Evolutionary conservation across 2,329 filamentous ascomycete genomes (phyloP).

Genomic region (Rugonectria rugulosa): DNA sequence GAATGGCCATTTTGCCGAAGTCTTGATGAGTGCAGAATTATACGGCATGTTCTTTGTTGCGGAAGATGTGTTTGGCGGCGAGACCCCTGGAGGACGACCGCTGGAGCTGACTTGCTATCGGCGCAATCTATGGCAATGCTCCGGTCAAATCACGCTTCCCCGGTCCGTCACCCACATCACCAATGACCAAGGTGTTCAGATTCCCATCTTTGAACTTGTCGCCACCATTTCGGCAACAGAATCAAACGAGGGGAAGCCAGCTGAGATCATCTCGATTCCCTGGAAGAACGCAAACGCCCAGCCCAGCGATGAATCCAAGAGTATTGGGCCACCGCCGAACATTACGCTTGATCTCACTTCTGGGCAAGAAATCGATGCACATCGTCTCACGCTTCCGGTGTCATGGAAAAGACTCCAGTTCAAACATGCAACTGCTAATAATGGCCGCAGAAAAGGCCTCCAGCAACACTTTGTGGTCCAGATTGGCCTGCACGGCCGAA

Average conservation of each 20-base stretch:
- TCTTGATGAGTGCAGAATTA: conserved; percentile 76
- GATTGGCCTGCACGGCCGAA: conserved; percentile 81
- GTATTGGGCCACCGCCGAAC: conserved; percentile 59
- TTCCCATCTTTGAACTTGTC: conserved; percentile 79
- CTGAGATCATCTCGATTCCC: conserved; percentile 95
- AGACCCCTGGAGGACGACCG: conserved; percentile 63
- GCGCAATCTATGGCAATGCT: conserved; percentile 93
- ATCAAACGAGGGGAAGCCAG: conserved; percentile 88
- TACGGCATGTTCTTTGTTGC: conserved; percentile 91
- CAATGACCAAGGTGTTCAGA: conserved; percentile 78
- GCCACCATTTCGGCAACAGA: conserved; percentile 86
- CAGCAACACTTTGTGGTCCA: conserved; percentile 95
- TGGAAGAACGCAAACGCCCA: conserved; percentile 82
- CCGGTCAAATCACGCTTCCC: conserved; percentile 84
- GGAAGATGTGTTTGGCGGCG: conserved; percentile 77
- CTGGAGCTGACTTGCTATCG: conserved; percentile 94
- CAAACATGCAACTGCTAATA: conserved; percentile 95
- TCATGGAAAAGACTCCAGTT: conserved; percentile 96
- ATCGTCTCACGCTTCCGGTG: conserved; percentile 81
- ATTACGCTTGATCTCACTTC: conserved; percentile 62
- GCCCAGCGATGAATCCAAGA: conserved; percentile 58
- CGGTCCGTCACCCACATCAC: conserved; percentile 72
- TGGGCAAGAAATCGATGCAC: conserved; percentile 77
- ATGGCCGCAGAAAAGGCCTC: conserved; percentile 89
- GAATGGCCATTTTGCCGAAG: conserved; percentile 66